Percentiles rank a stretch among this genome's conserved stretches.
Conservation (phyloP, 805 yeast genomes). For the Spathaspora passalidarum region DNA sequence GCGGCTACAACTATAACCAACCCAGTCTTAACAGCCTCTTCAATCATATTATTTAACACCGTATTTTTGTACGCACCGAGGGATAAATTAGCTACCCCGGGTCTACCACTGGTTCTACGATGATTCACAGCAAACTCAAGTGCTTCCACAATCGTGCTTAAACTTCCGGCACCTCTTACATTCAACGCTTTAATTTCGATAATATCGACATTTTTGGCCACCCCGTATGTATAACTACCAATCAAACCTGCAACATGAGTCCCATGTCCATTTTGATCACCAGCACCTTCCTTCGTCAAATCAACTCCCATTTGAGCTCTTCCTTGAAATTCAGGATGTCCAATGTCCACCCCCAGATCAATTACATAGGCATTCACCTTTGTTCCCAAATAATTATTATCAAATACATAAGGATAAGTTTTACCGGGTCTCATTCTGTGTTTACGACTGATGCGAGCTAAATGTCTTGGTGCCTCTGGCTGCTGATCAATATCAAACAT, state of each 20-base stretch:
- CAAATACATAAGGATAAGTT: constrained; percentile 46
- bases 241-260: constrained; percentile 56
- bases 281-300: constrained; percentile 57
- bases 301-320: constrained; percentile 60
- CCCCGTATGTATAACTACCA: constrained; percentile 51
- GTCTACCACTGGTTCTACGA: constrained; percentile 25
- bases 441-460: constrained; percentile 60
- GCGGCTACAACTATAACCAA: constrained; percentile 78
- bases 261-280: constrained; percentile 54
- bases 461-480: constrained; percentile 57
- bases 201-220: constrained; percentile 52
- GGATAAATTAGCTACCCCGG: constrained; percentile 74
- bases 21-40: constrained; percentile 72
- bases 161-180: constrained; percentile 63
- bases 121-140: constrained; percentile 68
- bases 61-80: constrained; percentile 70
- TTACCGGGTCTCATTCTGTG: constrained; percentile 18
- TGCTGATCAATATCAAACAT: constrained; percentile 49
- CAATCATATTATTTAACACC: constrained; percentile 70
- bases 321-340: constrained; percentile 62
- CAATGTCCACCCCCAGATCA: constrained; percentile 73
- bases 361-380: constrained; percentile 73
- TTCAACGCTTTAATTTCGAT: constrained; percentile 77
- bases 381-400: constrained; percentile 46
- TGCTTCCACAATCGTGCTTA: constrained; percentile 63